A percentile compares a stretch with the other conserved stretches of the same genome.
Conservation (phyloP, 805 yeast genomes). For the Candida easanensis region DNA sequence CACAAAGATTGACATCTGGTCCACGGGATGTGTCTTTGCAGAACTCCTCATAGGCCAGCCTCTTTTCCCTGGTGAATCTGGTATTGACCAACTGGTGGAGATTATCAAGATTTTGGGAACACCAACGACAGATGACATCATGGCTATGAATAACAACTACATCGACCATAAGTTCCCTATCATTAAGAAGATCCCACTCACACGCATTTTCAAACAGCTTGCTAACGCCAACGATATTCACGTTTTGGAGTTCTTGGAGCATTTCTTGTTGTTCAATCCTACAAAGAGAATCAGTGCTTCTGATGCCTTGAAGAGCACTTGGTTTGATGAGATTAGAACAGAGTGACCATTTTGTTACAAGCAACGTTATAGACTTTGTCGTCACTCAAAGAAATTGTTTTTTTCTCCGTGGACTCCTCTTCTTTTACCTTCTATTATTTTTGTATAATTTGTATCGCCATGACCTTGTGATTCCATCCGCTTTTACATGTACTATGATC, state of each 20-base stretch:
- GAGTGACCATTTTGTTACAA: too few species aligned
- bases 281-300: conserved; percentile 57
- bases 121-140: conserved; percentile 87
- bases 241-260: conserved; percentile 53
- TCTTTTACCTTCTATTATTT: too few species aligned
- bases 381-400: too few species aligned
- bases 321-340: conserved; percentile 42
- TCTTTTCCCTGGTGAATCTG: conserved; percentile 95
- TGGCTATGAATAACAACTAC: conserved; percentile 94
- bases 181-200: conserved; percentile 73
- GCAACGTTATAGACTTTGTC: too few species aligned
- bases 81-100: conserved; percentile 96
- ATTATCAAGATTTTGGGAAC: conserved; percentile 95
- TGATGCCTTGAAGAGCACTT: conserved; percentile 48
- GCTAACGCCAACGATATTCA: conserved; percentile 34
- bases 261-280: conserved; percentile 68
- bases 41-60: conserved; percentile 95
- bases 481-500: too few species aligned
- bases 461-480: too few species aligned
- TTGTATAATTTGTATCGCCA: too few species aligned
- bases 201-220: conserved; percentile 60
- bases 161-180: conserved; percentile 96
- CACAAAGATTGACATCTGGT: conserved; percentile 96
- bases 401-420: too few species aligned
- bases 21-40: conserved; percentile 98